These are phyloP conservation scores for Capsicum pubescens DNA, from an alignment of 257 asterid genomes.

Conservation along the genomic window DNA sequence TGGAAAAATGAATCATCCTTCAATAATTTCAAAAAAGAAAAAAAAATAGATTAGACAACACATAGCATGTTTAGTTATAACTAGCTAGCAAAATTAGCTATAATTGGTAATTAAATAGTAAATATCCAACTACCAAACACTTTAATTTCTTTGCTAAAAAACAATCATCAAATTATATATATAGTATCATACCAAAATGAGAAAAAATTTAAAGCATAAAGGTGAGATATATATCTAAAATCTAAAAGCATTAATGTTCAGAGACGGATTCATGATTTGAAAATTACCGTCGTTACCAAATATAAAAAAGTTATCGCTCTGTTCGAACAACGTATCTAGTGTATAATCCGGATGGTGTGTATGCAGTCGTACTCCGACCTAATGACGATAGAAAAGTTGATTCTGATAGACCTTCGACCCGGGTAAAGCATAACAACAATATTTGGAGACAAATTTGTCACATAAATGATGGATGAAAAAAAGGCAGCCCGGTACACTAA, in stretches of 20 bases:
- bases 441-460: too few relatives aligned
- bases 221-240: background rate
- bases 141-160: background rate
- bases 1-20: conserved; percentile 28
- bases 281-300: background rate
- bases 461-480: too few relatives aligned
- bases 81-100: conserved; percentile 8
- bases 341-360: too few relatives aligned
- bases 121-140: background rate
- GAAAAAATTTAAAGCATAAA: background rate
- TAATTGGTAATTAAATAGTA: background rate
- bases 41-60: conserved; percentile 23
- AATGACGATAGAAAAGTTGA: background rate
- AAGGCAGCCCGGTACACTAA: too few relatives aligned
- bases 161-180: background rate
- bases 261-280: background rate
- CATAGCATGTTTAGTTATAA: background rate
- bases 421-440: background rate
- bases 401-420: background rate
- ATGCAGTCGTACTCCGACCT: background rate
- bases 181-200: background rate
- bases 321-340: background rate
- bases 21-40: background rate
- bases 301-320: background rate
- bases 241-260: background rate